These are phyloP conservation scores for Metrosideros polymorpha DNA, from an alignment of 441 rosid species.

Conservation along the genomic window DNA sequence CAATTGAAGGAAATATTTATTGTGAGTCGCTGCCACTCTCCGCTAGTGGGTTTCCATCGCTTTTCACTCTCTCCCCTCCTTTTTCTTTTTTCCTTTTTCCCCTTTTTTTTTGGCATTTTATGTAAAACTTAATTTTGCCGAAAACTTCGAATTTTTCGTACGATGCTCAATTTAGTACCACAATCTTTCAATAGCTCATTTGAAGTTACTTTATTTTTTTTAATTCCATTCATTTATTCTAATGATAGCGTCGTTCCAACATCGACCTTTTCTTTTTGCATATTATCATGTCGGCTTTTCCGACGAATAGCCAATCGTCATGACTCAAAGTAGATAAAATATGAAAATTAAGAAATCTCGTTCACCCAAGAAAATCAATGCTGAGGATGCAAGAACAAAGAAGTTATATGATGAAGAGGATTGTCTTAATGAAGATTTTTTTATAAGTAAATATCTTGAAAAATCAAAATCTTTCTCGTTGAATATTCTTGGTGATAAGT, in stretches of 20 bases:
- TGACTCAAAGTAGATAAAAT: too few relatives aligned
- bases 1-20: not conserved
- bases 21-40: not conserved
- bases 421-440: not conserved
- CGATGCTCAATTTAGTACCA: rapidly evolving
- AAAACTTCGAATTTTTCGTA: not conserved
- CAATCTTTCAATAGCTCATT: too few relatives aligned
- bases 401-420: not conserved
- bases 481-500: not conserved
- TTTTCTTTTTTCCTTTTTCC: rapidly evolving
- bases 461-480: rapidly evolving
- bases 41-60: not conserved
- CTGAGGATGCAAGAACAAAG: not conserved
- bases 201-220: too few relatives aligned
- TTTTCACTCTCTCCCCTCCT: not conserved
- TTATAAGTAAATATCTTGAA: rapidly evolving
- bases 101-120: not conserved
- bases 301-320: rapidly evolving
- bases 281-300: too few relatives aligned
- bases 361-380: not conserved
- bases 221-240: too few relatives aligned
- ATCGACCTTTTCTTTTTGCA: not conserved
- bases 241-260: rapidly evolving
- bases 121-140: rapidly evolving
- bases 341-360: too few relatives aligned